Conservation (phyloP, 257 asterid species). For the Scutellaria minor region DNA sequence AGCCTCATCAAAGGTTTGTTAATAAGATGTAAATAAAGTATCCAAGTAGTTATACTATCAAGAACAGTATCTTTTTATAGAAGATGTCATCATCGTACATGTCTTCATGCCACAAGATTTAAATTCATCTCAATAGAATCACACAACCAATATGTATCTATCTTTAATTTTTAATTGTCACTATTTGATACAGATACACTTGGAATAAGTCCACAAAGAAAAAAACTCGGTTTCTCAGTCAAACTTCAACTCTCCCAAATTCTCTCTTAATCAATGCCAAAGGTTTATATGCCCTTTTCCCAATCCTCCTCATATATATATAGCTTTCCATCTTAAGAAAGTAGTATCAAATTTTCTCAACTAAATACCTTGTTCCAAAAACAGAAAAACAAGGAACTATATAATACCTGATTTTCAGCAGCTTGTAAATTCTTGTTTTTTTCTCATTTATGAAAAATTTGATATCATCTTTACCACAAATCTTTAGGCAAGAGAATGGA, state of each 20-base stretch:
- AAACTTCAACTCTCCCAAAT: slow-evolving; percentile 56
- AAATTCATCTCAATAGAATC: too few species aligned
- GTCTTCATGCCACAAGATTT: too few species aligned
- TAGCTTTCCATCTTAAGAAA: slow-evolving; percentile 23
- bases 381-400: neutral
- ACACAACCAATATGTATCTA: neutral
- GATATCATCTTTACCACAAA: neutral
- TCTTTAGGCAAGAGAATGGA: slow-evolving; percentile 47
- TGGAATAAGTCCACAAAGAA: slow-evolving; percentile 41
- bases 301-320: slow-evolving; percentile 26
- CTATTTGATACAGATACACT: too few species aligned
- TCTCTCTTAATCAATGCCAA: slow-evolving; percentile 26
- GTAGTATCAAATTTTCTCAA: slow-evolving; percentile 25
- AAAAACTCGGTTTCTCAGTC: slow-evolving; percentile 75
- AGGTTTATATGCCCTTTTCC: slow-evolving; percentile 14
- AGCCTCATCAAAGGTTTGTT: neutral
- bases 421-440: neutral
- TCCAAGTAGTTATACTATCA: neutral
- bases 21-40: neutral
- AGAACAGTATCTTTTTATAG: too few species aligned
- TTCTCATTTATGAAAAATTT: neutral
- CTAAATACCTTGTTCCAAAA: slow-evolving; percentile 21
- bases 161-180: too few species aligned
- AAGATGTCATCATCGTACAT: neutral
- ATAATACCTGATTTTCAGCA: slow-evolving; percentile 16